Conservation (phyloP, 2,329 filamentous ascomycete genomes). For the Penicillium sp. region DNA sequence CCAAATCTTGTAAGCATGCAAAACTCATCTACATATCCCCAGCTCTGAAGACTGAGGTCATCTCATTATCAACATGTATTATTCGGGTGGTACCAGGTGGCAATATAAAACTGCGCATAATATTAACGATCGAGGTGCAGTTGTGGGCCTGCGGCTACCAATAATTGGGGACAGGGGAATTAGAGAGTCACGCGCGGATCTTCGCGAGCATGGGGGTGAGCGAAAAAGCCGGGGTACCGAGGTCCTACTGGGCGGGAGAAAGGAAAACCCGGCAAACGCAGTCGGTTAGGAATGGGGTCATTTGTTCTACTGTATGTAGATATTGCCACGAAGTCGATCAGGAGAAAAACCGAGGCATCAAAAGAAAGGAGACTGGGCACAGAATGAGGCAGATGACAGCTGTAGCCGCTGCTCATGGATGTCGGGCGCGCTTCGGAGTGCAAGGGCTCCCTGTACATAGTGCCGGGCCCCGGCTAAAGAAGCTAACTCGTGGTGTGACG, state of each 20-base stretch:
- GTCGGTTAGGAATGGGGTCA: not conserved
- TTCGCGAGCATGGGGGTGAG: not conserved
- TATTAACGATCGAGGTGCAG: not conserved
- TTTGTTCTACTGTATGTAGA: not conserved
- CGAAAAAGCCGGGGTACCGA: conserved; percentile 2
- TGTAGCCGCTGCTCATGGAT: conserved; percentile 3
- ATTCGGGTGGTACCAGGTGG: conserved; percentile 23
- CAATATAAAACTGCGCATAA: conserved; percentile 6
- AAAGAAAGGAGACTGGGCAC: not conserved
- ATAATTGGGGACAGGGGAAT: conserved; percentile 2
- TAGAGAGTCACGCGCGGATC: not conserved
- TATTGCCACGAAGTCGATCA: not conserved
- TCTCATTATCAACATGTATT: conserved; percentile 6
- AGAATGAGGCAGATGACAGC: conserved; percentile 5
- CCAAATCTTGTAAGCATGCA: not conserved
- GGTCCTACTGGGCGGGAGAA: conserved; percentile 1
- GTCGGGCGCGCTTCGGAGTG: conserved; percentile 9
- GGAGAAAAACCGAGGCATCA: conserved; percentile 3
- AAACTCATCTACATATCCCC: not conserved
- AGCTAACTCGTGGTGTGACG: not conserved
- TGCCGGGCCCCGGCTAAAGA: not conserved
- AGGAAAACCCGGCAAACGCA: not conserved
- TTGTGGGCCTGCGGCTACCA: conserved; percentile 1
- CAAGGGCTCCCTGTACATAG: not conserved
- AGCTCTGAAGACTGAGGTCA: too few species aligned